These are phyloP conservation scores for Globisporangium nodosum DNA, from an alignment of 352 stramenopile genomes.

Conservation along the genomic window DNA sequence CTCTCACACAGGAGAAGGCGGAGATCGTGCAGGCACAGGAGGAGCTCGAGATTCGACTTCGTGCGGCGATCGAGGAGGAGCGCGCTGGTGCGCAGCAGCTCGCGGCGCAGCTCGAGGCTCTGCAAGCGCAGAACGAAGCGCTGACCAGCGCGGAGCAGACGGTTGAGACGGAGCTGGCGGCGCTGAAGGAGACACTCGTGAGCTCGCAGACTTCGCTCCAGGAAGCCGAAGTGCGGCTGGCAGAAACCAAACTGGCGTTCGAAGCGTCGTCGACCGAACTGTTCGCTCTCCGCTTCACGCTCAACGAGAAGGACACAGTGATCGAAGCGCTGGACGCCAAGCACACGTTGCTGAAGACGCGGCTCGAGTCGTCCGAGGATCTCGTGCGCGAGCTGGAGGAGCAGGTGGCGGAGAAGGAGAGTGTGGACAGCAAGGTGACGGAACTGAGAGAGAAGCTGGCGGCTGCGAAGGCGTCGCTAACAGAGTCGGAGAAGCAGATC, in stretches of 20 bases:
- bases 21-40: constrained; percentile 3
- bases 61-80: constrained; percentile 5
- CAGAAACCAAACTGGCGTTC: background rate
- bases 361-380: background rate
- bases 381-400: constrained; percentile 11
- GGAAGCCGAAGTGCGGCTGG: background rate
- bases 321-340: background rate
- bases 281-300: background rate
- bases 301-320: constrained; percentile 2
- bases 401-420: constrained; percentile 9
- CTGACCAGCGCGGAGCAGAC: background rate
- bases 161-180: background rate
- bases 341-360: background rate
- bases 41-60: constrained; percentile 3
- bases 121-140: constrained; percentile 4
- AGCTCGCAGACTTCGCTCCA: background rate
- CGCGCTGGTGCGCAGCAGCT: background rate
- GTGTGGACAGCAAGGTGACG: constrained; percentile 1
- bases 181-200: background rate
- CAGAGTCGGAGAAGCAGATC: constrained; percentile 10
- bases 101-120: constrained; percentile 1
- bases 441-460: constrained; percentile 3
- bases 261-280: background rate
- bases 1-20: constrained; percentile 9
- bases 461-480: constrained; percentile 4